phyloP scores from a whole-genome alignment of 306 rosid genomes.

The Ammopiptanthus mongolicus region DNA sequence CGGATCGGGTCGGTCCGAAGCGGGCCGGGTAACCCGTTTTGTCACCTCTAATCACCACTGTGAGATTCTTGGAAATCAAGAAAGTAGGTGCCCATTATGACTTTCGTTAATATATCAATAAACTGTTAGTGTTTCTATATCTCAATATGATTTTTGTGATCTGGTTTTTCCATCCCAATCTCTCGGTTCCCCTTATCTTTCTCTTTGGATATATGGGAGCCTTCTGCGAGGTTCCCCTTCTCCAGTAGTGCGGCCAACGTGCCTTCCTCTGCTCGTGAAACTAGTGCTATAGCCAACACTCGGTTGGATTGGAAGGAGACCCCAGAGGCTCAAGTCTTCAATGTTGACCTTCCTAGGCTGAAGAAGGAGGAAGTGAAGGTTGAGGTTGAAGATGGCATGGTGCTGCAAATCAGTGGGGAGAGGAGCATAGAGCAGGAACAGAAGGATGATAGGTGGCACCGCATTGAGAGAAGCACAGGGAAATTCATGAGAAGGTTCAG shows the following conservation, averaged over 20 bases:
- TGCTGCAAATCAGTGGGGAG: constrained; percentile 33
- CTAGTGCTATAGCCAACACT: constrained; percentile 12
- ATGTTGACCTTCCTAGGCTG: constrained; percentile 21
- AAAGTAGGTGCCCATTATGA: too few relatives aligned
- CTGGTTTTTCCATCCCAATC: too few relatives aligned
- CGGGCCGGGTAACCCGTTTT: too few relatives aligned
- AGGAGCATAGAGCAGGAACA: constrained; percentile 24
- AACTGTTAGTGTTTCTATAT: too few relatives aligned
- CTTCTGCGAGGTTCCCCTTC: background rate
- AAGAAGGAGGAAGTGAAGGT: constrained; percentile 35
- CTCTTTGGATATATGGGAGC: constrained; percentile 20
- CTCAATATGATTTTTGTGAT: too few relatives aligned
- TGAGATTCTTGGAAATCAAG: too few relatives aligned
- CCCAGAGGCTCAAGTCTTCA: constrained; percentile 26
- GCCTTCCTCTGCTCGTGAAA: background rate
- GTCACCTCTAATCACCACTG: too few relatives aligned
- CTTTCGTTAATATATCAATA: too few relatives aligned
- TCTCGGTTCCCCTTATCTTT: too few relatives aligned
- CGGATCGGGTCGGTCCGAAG: too few relatives aligned
- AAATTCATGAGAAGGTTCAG: constrained; percentile 26
- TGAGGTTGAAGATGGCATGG: constrained; percentile 23
- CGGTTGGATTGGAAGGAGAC: constrained; percentile 37
- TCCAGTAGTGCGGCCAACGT: background rate
- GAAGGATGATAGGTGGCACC: constrained; percentile 28
- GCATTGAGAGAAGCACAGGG: constrained; percentile 21